These are phyloP conservation scores for Phytophthora hibernalis DNA, from an alignment of 352 stramenopile genomes.

Conservation along the genomic window DNA sequence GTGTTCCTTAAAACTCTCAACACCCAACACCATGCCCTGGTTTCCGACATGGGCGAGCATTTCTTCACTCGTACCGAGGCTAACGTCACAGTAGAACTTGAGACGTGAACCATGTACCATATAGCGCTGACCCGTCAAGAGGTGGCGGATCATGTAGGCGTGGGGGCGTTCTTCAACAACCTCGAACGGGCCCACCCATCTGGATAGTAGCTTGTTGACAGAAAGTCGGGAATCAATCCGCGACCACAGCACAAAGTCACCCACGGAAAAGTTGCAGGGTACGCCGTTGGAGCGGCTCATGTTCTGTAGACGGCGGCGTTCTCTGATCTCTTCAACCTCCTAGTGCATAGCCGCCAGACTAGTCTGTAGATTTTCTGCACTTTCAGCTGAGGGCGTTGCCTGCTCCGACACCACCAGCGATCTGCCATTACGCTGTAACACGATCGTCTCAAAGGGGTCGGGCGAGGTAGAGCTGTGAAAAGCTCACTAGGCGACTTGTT, in stretches of 20 bases:
- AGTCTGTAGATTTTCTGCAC: neutral
- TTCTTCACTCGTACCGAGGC: no score
- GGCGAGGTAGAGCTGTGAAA: neutral
- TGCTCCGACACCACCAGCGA: neutral
- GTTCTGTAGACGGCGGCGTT: slow-evolving; percentile 3
- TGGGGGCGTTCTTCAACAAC: neutral
- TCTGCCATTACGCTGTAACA: neutral
- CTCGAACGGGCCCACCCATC: neutral
- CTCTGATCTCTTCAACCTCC: neutral
- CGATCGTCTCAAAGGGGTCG: neutral
- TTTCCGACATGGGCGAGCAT: no score
- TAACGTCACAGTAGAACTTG: no score
- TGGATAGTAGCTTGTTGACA: neutral
- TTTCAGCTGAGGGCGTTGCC: neutral
- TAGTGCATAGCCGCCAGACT: slow-evolving; percentile 2
- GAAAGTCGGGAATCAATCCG: neutral
- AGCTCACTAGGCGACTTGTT: neutral
- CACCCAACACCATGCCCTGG: no score
- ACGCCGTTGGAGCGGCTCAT: neutral
- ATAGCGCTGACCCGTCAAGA: no score
- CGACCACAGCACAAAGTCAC: slow-evolving; percentile 13
- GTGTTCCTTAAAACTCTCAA: no score
- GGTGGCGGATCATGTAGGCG: neutral
- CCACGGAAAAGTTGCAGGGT: neutral
- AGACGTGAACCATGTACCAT: no score